A percentile compares a stretch with the other conserved stretches of the same genome.
phyloP scores from a whole-genome alignment of 371 early-diverging fungal species.

The Circinella minor region DNA sequence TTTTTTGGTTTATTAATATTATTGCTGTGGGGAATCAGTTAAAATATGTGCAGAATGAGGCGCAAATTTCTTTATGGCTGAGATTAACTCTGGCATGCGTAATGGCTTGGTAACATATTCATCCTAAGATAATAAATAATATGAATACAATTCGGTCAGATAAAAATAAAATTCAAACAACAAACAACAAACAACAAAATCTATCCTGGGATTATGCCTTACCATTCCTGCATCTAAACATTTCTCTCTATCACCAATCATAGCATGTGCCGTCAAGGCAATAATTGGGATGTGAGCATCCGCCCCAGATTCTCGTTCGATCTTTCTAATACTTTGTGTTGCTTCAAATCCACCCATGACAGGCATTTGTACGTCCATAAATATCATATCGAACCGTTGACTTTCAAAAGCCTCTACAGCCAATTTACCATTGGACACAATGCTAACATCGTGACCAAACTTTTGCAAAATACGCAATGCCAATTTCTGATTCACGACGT shows the following conservation, averaged over 20 bases:
- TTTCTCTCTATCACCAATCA: slow-evolving; percentile 77
- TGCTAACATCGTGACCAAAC: slow-evolving; percentile 70
- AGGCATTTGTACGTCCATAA: slow-evolving; percentile 84
- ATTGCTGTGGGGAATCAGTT: background rate
- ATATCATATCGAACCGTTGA: slow-evolving; percentile 66
- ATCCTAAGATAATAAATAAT: slow-evolving; percentile 11
- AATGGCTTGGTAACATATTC: slow-evolving; percentile 75
- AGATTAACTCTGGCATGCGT: slow-evolving; percentile 58
- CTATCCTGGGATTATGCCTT: slow-evolving; percentile 3
- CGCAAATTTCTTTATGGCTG: slow-evolving; percentile 59
- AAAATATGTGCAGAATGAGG: slow-evolving; percentile 6
- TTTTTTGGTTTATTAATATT: background rate
- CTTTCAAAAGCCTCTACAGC: slow-evolving; percentile 71
- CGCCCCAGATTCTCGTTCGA: slow-evolving; percentile 53
- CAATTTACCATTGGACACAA: slow-evolving; percentile 73
- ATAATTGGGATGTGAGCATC: slow-evolving; percentile 70
- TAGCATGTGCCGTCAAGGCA: slow-evolving; percentile 78
- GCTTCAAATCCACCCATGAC: slow-evolving; percentile 80
- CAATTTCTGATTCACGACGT: slow-evolving; percentile 80
- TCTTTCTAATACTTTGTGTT: slow-evolving; percentile 67
- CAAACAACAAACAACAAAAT: too few relatives aligned
- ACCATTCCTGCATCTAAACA: slow-evolving; percentile 75
- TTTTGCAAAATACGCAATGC: slow-evolving; percentile 74
- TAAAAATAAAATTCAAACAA: too few relatives aligned
- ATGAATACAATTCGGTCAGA: background rate